Conservation (phyloP, 257 asterid species). For the Scutellaria galericulata region DNA sequence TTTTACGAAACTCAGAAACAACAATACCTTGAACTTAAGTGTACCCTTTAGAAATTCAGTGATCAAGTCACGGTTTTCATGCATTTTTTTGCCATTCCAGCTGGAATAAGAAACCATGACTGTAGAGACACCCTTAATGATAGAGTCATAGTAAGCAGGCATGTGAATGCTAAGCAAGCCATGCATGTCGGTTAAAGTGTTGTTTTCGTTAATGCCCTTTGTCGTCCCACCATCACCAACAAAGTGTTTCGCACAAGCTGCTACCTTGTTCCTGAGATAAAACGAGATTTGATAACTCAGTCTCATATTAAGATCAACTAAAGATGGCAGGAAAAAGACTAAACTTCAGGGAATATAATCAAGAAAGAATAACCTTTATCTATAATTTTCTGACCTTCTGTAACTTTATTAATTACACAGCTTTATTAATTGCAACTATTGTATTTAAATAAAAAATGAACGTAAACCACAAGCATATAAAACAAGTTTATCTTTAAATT, state of each 20-base stretch:
- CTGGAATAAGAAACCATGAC: slow-evolving; percentile 93
- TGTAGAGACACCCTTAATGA: slow-evolving; percentile 76
- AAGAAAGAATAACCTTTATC: no score
- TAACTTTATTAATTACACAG: no score
- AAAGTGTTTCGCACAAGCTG: slow-evolving; percentile 94
- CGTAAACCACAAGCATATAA: slow-evolving; percentile 19
- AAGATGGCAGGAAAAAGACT: not conserved
- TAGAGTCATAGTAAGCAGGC: slow-evolving; percentile 82
- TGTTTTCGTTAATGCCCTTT: slow-evolving; percentile 72
- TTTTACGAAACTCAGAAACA: not conserved
- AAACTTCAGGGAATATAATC: no score
- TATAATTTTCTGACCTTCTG: no score
- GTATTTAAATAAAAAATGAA: not conserved
- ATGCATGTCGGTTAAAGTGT: slow-evolving; percentile 65
- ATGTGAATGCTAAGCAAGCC: slow-evolving; percentile 83
- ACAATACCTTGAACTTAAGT: slow-evolving; percentile 75
- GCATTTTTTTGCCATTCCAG: slow-evolving; percentile 91
- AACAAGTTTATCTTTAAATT: slow-evolving; percentile 1
- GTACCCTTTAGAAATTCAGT: slow-evolving; percentile 80
- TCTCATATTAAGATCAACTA: not conserved
- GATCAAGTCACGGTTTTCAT: slow-evolving; percentile 70
- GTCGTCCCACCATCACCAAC: slow-evolving; percentile 96
- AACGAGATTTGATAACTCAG: slow-evolving; percentile 1
- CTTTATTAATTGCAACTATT: not conserved
- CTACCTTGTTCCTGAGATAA: slow-evolving; percentile 73